Base-by-base conservation (phyloP, 2,329 filamentous ascomycete species). In the Colletotrichum nymphaeae region DNA sequence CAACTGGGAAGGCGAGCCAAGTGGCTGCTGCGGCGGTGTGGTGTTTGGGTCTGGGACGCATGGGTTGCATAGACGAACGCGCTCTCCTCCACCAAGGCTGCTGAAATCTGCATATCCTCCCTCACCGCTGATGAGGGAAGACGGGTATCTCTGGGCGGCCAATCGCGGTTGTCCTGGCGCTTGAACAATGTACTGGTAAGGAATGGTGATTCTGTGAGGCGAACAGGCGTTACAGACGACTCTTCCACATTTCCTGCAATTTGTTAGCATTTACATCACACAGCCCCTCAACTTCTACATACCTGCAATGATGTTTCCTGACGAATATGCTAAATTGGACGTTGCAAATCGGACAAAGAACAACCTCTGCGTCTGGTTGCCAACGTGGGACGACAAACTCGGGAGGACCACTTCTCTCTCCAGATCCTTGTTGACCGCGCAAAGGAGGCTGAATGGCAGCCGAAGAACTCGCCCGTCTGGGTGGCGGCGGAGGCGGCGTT, bases 121-220 rank as follows among this genome's bases (percentile, higher is more conserved):
- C 74, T 87, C 79, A 67, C 83, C 78, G 74, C 86, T 81, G 74
- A 82, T 81, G 76, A 85, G 78, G 78, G 76, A 83, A 77, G 74
- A 83, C 76, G 74, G 81, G 78, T 73, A 83, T 78, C 72, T 88
- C 85, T 49, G 81, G 74, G 69, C 81, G 12, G 77, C 75, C 42
- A 78, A 74, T 5, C 75, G 75, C 4, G 78, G 77, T 56, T 81
- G 78, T 7, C 84, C 87, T 1, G 93, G 93, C 3, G 94, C 93
- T 60, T 93, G 93, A 30, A 98, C 95, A 76, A 98, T 98, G 81
- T 94, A 98, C 80, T 97, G 94, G 76, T 95, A 90, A 1, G 96
- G 96, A 75, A 98, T 98, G 4, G 94, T 97, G 80, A 98, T 98
- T 74, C 95, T 91, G 82, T 98, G 96, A 4, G 96, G 96, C 3